phyloP scores from a whole-genome alignment of 371 early-diverging fungal genomes.

The Saksenaea vasiformis region DNA sequence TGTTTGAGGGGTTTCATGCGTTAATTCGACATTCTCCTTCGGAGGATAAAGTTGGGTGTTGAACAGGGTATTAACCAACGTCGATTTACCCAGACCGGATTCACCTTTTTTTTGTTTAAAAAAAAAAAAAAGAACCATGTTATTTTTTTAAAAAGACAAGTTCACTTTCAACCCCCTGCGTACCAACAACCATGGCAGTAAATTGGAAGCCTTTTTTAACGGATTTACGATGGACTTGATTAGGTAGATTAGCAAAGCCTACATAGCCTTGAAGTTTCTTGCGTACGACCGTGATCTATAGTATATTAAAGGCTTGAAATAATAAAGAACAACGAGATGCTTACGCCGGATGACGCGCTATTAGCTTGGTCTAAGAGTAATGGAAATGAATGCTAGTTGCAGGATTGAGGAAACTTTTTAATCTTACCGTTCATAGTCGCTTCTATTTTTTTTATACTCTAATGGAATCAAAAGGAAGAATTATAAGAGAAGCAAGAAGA shows the following conservation, averaged over 20 bases:
- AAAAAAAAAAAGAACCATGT: not conserved
- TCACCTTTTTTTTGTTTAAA: slow-evolving; percentile 64
- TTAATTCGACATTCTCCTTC: slow-evolving; percentile 74
- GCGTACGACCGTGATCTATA: slow-evolving; percentile 48
- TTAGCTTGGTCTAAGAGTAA: slow-evolving; percentile 15
- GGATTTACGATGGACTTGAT: slow-evolving; percentile 97
- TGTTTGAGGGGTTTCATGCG: slow-evolving; percentile 84
- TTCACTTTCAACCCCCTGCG: not conserved
- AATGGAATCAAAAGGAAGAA: not conserved
- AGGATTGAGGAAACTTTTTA: not conserved
- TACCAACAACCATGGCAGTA: slow-evolving; percentile 95
- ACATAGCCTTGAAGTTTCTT: slow-evolving; percentile 92
- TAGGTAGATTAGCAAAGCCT: slow-evolving; percentile 97
- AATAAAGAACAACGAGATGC: slow-evolving; percentile 2
- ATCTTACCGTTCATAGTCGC: slow-evolving; percentile 5
- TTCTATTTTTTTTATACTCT: not conserved
- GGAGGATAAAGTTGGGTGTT: slow-evolving; percentile 87
- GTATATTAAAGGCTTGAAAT: not conserved
- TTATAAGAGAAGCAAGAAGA: not conserved
- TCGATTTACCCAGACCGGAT: slow-evolving; percentile 98
- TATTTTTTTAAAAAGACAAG: not conserved
- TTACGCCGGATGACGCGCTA: slow-evolving; percentile 26
- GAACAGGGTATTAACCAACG: slow-evolving; percentile 98
- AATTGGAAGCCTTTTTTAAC: slow-evolving; percentile 98
- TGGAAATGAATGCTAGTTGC: not conserved